Evolutionary conservation across 495 filamentous ascomycete genomes (phyloP).

Genomic region (Venustampulla echinocandica): DNA sequence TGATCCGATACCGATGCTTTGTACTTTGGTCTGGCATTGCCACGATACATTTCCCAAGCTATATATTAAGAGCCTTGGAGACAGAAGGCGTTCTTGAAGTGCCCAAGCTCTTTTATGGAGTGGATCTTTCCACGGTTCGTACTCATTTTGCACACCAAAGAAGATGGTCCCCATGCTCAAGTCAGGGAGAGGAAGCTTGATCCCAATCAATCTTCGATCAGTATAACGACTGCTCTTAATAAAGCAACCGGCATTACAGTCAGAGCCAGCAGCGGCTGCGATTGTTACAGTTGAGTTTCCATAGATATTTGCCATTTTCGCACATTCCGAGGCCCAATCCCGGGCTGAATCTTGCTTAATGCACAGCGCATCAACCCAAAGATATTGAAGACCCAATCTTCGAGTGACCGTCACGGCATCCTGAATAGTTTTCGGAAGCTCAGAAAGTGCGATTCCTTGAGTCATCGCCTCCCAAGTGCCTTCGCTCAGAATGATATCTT

Average conservation of each 20-base stretch:
- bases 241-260: constrained; percentile 2
- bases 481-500: constrained; percentile 8
- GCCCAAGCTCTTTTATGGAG: constrained; percentile 9
- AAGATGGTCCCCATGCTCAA: constrained; percentile 3
- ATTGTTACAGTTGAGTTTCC: constrained; percentile 20
- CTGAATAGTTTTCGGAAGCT: constrained; percentile 20
- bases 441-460: constrained; percentile 9
- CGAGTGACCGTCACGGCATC: constrained; percentile 21
- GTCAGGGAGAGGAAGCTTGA: constrained; percentile 4
- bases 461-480: constrained; percentile 7
- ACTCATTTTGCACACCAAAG: not conserved
- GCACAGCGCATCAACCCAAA: constrained; percentile 32
- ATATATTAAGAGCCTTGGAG: constrained; percentile 3
- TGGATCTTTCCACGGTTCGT: not conserved
- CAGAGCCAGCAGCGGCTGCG: constrained; percentile 16
- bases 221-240: not conserved
- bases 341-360: constrained; percentile 21
- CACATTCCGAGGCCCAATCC: constrained; percentile 23
- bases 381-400: constrained; percentile 21
- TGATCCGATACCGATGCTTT: constrained; percentile 1
- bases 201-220: not conserved
- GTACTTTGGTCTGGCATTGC: constrained; percentile 3
- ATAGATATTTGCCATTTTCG: constrained; percentile 25
- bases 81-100: constrained; percentile 7
- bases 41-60: not conserved